These are phyloP conservation scores for Xylaria sp. DNA, from an alignment of 2,329 filamentous ascomycete species.

Conservation along the genomic window DNA sequence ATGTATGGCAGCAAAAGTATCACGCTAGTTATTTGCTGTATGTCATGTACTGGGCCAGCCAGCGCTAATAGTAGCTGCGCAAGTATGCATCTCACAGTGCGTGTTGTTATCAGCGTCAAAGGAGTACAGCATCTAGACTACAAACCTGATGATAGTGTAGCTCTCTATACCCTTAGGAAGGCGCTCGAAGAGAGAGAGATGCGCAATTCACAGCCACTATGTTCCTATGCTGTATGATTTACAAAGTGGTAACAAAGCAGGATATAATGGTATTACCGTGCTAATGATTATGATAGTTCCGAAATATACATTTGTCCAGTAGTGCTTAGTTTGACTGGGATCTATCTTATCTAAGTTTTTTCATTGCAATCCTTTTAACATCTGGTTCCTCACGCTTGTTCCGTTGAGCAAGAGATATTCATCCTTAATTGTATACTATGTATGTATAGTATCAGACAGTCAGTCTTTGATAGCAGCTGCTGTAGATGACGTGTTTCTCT, in stretches of 20 bases:
- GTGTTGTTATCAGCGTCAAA: neutral
- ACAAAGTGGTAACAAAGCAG: neutral
- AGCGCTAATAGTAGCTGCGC: neutral
- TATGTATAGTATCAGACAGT: neutral
- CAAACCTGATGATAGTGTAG: neutral
- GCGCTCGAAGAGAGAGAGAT: neutral
- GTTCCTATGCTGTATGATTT: neutral
- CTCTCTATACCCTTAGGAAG: neutral
- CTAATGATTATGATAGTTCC: neutral
- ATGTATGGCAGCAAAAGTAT: conserved; percentile 14
- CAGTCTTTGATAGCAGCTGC: neutral
- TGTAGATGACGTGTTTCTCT: neutral
- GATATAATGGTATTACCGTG: too few species aligned
- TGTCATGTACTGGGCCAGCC: neutral
- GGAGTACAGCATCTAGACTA: neutral
- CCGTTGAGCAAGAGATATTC: neutral
- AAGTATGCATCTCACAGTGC: conserved; percentile 7
- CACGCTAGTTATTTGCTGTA: neutral
- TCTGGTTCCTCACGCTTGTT: neutral
- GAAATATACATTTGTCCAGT: neutral
- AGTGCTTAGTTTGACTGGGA: too few species aligned
- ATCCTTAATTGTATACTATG: neutral
- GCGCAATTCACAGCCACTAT: neutral
- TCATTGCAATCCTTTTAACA: neutral
- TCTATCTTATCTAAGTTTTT: too few species aligned